These are phyloP conservation scores for Acorus gramineus DNA, from an alignment of 106 monocot species.

Conservation along the genomic window DNA sequence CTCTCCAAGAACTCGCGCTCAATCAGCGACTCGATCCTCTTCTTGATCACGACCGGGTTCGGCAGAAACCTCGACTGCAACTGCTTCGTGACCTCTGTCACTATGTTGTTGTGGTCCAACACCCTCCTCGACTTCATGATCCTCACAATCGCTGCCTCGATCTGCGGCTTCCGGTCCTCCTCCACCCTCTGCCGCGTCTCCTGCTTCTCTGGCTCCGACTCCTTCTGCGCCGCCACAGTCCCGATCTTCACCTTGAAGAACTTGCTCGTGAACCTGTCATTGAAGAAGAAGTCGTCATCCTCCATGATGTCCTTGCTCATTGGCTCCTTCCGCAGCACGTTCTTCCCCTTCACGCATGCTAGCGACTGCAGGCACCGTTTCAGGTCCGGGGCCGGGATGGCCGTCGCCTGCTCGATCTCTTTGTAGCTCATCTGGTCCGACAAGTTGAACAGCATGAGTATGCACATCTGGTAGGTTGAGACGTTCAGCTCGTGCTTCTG, in stretches of 20 bases:
- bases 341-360: slow-evolving; percentile 78
- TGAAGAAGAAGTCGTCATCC: slow-evolving; percentile 63
- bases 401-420: slow-evolving; percentile 65
- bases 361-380: slow-evolving; percentile 87
- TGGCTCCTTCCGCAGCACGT: slow-evolving; percentile 68
- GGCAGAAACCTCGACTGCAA: slow-evolving; percentile 65
- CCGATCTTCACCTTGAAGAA: slow-evolving; percentile 78
- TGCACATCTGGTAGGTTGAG: slow-evolving; percentile 94
- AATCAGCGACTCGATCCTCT: slow-evolving; percentile 68
- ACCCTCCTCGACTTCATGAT: slow-evolving; percentile 75
- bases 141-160: slow-evolving; percentile 73
- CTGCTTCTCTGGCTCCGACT: slow-evolving; percentile 72
- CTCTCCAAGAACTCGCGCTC: slow-evolving; percentile 82
- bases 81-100: slow-evolving; percentile 67
- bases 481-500: slow-evolving; percentile 86
- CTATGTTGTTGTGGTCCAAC: slow-evolving; percentile 66
- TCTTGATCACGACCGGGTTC: slow-evolving; percentile 72
- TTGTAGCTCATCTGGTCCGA: slow-evolving; percentile 47
- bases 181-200: slow-evolving; percentile 88
- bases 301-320: slow-evolving; percentile 77
- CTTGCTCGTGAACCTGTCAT: slow-evolving; percentile 80
- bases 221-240: slow-evolving; percentile 68
- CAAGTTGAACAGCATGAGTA: slow-evolving; percentile 89
- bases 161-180: slow-evolving; percentile 86
- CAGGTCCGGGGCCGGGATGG: slow-evolving; percentile 43